Evolutionary conservation across 805 yeast genomes (phyloP).

Genomic region (Metschnikowia drakensbergensis): DNA sequence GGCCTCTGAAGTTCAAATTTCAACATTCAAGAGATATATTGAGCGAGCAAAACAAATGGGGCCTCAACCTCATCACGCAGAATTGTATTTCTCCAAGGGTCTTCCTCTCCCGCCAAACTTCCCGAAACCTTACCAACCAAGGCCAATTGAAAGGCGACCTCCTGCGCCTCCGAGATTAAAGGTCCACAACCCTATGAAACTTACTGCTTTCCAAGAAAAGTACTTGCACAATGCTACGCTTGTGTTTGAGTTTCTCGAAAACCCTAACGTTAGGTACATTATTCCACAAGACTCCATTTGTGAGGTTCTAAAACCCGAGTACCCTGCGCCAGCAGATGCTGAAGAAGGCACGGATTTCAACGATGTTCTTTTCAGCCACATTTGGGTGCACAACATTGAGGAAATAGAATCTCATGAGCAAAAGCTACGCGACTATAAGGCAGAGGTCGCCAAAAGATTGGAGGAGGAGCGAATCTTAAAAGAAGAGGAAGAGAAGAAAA

Average conservation of each 20-base stretch:
- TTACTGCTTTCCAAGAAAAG: constrained; percentile 75
- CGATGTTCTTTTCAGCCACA: constrained; percentile 46
- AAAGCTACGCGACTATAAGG: constrained; percentile 28
- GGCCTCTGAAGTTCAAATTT: constrained; percentile 68
- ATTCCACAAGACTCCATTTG: constrained; percentile 75
- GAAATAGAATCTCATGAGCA: constrained; percentile 47
- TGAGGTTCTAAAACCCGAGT: constrained; percentile 42
- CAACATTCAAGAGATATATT: constrained; percentile 76
- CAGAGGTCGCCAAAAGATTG: constrained; percentile 25
- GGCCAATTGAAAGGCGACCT: constrained; percentile 16
- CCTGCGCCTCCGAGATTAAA: constrained; percentile 13
- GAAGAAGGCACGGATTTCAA: constrained; percentile 20
- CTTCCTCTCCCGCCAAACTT: constrained; percentile 19
- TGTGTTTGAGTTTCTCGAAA: constrained; percentile 82
- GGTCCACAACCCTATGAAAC: constrained; percentile 46
- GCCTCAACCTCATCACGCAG: constrained; percentile 42
- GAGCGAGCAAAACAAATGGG: constrained; percentile 77
- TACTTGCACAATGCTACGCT: constrained; percentile 66
- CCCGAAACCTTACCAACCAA: constrained; percentile 15
- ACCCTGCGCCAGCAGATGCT: constrained; percentile 24
- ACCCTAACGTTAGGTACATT: constrained; percentile 65
- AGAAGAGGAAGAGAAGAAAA: constrained; percentile 21
- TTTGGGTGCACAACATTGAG: constrained; percentile 48
- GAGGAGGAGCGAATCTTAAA: constrained; percentile 21
- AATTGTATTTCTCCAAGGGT: constrained; percentile 20